Evolutionary conservation across 2,329 filamentous ascomycete genomes (phyloP).

Genomic region (Lachnellula cervina): DNA sequence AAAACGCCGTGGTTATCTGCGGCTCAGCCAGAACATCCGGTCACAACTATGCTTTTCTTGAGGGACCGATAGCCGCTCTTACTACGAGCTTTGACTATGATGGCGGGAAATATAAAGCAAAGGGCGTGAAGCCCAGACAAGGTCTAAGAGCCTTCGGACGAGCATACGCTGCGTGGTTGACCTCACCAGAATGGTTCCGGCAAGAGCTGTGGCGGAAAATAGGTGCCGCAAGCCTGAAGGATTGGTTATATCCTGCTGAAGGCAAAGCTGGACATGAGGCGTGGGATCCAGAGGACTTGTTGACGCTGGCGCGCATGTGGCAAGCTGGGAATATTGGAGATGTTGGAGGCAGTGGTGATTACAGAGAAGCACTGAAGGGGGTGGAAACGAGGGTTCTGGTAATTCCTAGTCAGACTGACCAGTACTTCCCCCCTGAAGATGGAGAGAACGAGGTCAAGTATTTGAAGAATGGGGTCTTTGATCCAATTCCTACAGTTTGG

Average conservation of each 20-base stretch:
- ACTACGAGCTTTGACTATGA: slow-evolving; percentile 38
- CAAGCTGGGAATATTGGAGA: slow-evolving; percentile 37
- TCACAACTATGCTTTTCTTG: slow-evolving; percentile 45
- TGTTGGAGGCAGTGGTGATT: slow-evolving; percentile 27
- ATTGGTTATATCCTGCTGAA: slow-evolving; percentile 31
- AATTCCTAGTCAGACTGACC: slow-evolving; percentile 57
- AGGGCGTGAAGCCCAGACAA: slow-evolving; percentile 27
- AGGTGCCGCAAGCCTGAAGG: slow-evolving; percentile 34
- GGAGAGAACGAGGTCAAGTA: slow-evolving; percentile 31
- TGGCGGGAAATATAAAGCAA: slow-evolving; percentile 27
- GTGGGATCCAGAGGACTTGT: slow-evolving; percentile 42
- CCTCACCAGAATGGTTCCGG: slow-evolving; percentile 43
- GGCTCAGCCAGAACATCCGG: slow-evolving; percentile 41
- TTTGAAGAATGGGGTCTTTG: slow-evolving; percentile 29
- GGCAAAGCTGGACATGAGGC: slow-evolving; percentile 32
- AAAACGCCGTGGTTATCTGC: slow-evolving; percentile 40
- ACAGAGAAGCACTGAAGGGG: slow-evolving; percentile 49
- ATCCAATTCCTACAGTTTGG: slow-evolving; percentile 35
- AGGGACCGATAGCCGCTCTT: slow-evolving; percentile 41
- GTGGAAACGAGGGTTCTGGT: slow-evolving; percentile 61
- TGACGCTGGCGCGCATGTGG: slow-evolving; percentile 41
- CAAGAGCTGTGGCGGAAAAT: slow-evolving; percentile 35
- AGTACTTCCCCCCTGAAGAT: slow-evolving; percentile 53
- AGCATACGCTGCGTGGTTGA: slow-evolving; percentile 44
- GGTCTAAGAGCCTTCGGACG: slow-evolving; percentile 42